Evolutionary conservation across 2,329 filamentous ascomycete genomes (phyloP).

Genomic region (Fusarium avenaceum): DNA sequence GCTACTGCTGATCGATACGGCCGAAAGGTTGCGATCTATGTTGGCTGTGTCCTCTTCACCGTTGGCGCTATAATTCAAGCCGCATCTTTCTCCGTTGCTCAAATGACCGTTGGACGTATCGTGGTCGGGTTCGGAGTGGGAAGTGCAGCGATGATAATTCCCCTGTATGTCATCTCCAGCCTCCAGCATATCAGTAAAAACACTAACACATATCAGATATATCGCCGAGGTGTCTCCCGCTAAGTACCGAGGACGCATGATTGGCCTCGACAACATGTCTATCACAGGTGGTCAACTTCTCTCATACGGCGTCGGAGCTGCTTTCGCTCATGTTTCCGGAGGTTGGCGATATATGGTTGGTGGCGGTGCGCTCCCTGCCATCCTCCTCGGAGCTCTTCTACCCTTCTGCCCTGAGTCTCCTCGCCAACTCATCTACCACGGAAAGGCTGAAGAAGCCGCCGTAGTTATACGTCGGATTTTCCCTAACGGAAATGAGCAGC

Average conservation of each 20-base stretch:
- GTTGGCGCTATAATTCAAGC: conserved; percentile 49
- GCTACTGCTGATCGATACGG: conserved; percentile 47
- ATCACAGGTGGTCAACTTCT: conserved; percentile 60
- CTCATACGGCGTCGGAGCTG: conserved; percentile 58
- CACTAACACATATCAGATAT: conserved; percentile 40
- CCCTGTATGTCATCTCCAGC: conserved; percentile 45
- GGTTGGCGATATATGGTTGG: conserved; percentile 67
- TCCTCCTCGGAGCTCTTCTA: conserved; percentile 60
- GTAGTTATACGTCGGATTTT: conserved; percentile 57
- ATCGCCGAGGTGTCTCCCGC: conserved; percentile 65
- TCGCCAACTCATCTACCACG: conserved; percentile 61
- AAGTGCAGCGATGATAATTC: conserved; percentile 61
- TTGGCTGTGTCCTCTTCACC: conserved; percentile 47
- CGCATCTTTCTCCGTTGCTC: conserved; percentile 44
- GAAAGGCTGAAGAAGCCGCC: conserved; percentile 56
- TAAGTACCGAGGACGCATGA: conserved; percentile 63
- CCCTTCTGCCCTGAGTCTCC: conserved; percentile 64
- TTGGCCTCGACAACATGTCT: conserved; percentile 63
- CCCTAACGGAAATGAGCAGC: conserved; percentile 57
- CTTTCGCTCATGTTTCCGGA: conserved; percentile 55
- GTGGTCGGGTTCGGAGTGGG: conserved; percentile 65
- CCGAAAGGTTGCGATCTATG: conserved; percentile 48
- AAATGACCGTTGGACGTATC: conserved; percentile 54
- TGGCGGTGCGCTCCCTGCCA: conserved; percentile 60
- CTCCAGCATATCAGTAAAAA: not conserved